Evolutionary conservation across 2,329 filamentous ascomycete species (phyloP), one percentile per base, ranked within the genome.

Genomic region (Penicillium fuscoglaucum): DNA sequence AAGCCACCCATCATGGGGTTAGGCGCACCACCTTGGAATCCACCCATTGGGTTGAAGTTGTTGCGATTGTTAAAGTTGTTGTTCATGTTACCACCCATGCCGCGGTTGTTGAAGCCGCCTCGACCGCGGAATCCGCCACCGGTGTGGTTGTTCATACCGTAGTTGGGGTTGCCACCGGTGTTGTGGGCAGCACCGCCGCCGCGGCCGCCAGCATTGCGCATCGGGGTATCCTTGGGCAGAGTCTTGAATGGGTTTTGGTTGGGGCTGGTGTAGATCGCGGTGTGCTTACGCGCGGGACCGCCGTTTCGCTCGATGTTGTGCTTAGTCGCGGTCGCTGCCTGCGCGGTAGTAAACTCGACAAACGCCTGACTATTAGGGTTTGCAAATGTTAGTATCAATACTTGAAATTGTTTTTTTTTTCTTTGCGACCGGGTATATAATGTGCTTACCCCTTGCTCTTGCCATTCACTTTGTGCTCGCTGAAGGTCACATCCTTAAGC

Each of bases 401-500:
- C 9, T 44, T 15, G 19, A 39, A 24, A 29, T 45, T 6, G 8
- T 15, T 10, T 9, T n/a, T 13, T 13, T 10, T 9, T n/a, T 13
- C 0, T 13, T 13, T n/a, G n/a, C 6, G 13, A 29, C 17, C 9
- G 19, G 21, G 21, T 31, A 52, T 19, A 19, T 26, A 35, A 50
- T 17, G 3, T 40, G 35, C 87, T 63, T 82, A 96, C 93, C 95
- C 93, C 80, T 98, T 97, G 78, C 91, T 96, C 79, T 99, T 99
- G 67, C 95, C 95, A 67, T 99, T 99, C 48, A 98, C 93, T 74
- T 99, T 99, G 77, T 98, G 95, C 74, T 99, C 95, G 69, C 91
- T 97, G 74, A 98, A 99, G 0, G 93, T 96, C 52, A 99, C 86
- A 61, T 98, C 95, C 69, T 90, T 92, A 19, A 98, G 79, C 69